A percentile compares a stretch with the other conserved stretches of the same genome.
Evolutionary conservation across 805 yeast species (phyloP).

Genomic region (Myxozyma kluyveri): DNA sequence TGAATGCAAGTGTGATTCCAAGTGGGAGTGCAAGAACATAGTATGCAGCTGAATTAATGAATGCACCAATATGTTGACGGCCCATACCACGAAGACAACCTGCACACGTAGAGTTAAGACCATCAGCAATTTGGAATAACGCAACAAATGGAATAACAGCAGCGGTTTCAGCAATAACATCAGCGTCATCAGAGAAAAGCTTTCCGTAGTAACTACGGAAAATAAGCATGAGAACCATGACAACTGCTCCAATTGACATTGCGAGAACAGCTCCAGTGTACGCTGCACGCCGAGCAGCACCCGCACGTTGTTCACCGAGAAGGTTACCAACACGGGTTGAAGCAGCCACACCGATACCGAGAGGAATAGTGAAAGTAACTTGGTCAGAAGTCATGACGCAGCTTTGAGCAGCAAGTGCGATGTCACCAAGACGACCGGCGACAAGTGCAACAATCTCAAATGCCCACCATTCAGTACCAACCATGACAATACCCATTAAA

Average conservation of each 20-base stretch:
- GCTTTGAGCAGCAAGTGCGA: conserved; percentile 56
- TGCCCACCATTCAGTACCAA: conserved; percentile 56
- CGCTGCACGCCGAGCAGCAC: conserved; percentile 45
- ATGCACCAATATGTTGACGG: conserved; percentile 68
- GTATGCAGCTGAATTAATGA: conserved; percentile 65
- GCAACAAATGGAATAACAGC: conserved; percentile 63
- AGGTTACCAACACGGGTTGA: conserved; percentile 57
- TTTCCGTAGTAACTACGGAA: conserved; percentile 52
- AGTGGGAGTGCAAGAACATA: conserved; percentile 69
- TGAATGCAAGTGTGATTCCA: conserved; percentile 58
- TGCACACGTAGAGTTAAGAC: conserved; percentile 66
- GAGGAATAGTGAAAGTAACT: conserved; percentile 54
- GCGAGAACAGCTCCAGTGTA: conserved; percentile 44
- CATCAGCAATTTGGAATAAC: conserved; percentile 64
- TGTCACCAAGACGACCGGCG: conserved; percentile 53
- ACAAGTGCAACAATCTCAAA: conserved; percentile 56
- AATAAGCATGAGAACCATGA: conserved; percentile 43
- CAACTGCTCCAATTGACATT: conserved; percentile 34
- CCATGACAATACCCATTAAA: conserved; percentile 53
- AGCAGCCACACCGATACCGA: conserved; percentile 55
- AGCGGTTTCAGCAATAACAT: conserved; percentile 53
- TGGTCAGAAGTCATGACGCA: conserved; percentile 54
- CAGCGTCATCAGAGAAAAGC: conserved; percentile 61
- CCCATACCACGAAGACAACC: conserved; percentile 78
- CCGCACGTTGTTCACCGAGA: conserved; percentile 44